A percentile compares a stretch with the other conserved stretches of the same genome.
Evolutionary conservation across 164 flowering plant species (phyloP).

Genomic region (Vitis cinerea): DNA sequence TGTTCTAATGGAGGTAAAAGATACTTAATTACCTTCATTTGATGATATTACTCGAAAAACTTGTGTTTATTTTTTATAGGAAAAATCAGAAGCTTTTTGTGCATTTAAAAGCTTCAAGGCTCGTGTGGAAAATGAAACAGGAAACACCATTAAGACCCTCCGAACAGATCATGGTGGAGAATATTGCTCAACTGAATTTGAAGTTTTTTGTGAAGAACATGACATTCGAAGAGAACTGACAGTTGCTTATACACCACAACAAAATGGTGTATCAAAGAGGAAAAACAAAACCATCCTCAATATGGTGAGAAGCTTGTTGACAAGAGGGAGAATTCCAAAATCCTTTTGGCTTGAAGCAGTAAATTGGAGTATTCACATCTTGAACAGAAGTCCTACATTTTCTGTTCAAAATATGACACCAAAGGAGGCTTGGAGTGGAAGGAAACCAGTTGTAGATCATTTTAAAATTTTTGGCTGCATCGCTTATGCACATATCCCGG

Average conservation of each 20-base stretch:
- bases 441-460: no score
- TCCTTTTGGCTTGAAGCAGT: not conserved
- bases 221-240: not conserved
- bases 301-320: no score
- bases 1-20: constrained; percentile 5
- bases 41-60: no score
- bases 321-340: not conserved
- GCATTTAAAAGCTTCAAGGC: no score
- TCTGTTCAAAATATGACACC: no score
- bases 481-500: no score
- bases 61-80: constrained; percentile 9
- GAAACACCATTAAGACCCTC: constrained; percentile 1
- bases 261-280: not conserved
- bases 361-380: not conserved
- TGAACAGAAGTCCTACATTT: not conserved
- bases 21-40: no score
- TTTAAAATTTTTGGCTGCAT: not conserved
- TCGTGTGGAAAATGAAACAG: not conserved
- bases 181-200: no score
- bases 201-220: not conserved
- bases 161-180: constrained; percentile 5
- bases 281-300: not conserved
- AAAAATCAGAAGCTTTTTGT: not conserved
- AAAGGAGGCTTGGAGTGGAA: no score
- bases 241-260: not conserved